Base-by-base conservation (phyloP, 306 rosid genomes). In the Aeschynomene evenia region DNA sequence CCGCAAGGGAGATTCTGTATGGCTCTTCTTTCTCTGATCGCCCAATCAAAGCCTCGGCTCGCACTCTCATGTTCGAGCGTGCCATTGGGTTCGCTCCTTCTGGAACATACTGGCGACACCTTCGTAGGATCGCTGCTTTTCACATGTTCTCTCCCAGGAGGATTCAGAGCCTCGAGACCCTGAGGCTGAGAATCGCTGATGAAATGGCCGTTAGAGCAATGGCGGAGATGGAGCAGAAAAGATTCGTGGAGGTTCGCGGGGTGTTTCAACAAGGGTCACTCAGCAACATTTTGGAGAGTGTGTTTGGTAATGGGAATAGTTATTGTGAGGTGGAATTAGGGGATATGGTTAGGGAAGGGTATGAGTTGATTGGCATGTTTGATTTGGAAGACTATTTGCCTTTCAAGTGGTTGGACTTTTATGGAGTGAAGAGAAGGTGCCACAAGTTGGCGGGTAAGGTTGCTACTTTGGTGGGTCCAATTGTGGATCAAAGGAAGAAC, bases 51-150 rank as follows among this genome's bases (percentile, higher is more conserved):
- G 80, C 77, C 14, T 90, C 97, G 0, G 96, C 98, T 34, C 77
- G 77, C 3, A 37, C 74, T 15, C 88, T 93, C 29, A 88, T 88
- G 98, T 93, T 93, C 7, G 94, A 90, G 77, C 96, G 96, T 0
- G 96, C 98, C 77, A 88, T 93, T 57, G 98, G 98, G 8, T 93
- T 93, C 50, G 95, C 98, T 22, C 95, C 95, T 5, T 79, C 82
- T 0, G 97, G 94, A 9, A 39, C 49, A 1, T 88, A 93, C 15
- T 93, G 98, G 98, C 86, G 88, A 37, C 82, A 81, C 3, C 90
- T 93, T 0, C 80, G 98, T 1, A 71, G 88, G 31, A 79, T 93
- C 4, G 82, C 98, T 0, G 84, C 96, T 0, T 65, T 71, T 37
- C 82, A 88, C 73, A 75, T 93, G 89, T 93, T 93, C 55, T 88